Evolutionary conservation across 805 yeast genomes (phyloP).

Genomic region (Saccharomycopsis sp.): DNA sequence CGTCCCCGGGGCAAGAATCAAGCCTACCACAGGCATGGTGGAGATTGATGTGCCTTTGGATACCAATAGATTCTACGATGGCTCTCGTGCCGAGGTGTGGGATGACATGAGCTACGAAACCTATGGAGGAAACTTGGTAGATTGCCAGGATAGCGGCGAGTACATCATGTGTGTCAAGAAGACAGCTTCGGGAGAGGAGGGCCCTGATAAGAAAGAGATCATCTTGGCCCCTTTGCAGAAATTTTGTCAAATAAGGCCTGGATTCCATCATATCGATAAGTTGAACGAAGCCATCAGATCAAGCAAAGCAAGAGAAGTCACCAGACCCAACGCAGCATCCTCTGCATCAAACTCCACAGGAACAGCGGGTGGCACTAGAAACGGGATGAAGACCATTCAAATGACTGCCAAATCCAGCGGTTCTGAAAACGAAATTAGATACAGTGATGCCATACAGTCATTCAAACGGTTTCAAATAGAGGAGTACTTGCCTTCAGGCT

Average conservation of each 20-base stretch:
- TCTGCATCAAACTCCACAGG: not conserved
- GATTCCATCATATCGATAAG: slow-evolving; percentile 70
- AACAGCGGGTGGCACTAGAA: too few species aligned
- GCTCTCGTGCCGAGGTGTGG: slow-evolving; percentile 56
- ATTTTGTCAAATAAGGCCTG: slow-evolving; percentile 73
- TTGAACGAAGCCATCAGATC: slow-evolving; percentile 37
- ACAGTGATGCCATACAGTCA: slow-evolving; percentile 64
- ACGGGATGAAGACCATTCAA: slow-evolving; percentile 54
- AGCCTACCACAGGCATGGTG: slow-evolving; percentile 51
- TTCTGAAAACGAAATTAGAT: slow-evolving; percentile 48
- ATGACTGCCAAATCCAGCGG: slow-evolving; percentile 61
- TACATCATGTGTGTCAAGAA: slow-evolving; percentile 31
- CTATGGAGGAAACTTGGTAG: slow-evolving; percentile 59
- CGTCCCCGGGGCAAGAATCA: slow-evolving; percentile 41
- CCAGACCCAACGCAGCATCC: slow-evolving; percentile 17
- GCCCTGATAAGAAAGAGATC: slow-evolving; percentile 37
- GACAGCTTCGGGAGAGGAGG: too few species aligned
- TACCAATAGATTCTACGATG: slow-evolving; percentile 59
- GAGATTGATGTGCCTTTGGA: slow-evolving; percentile 74
- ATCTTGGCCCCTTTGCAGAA: slow-evolving; percentile 58
- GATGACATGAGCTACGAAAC: slow-evolving; percentile 46
- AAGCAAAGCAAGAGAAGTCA: slow-evolving; percentile 29
- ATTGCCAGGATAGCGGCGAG: slow-evolving; percentile 38
- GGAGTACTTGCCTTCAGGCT: slow-evolving; percentile 32
- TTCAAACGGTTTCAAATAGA: slow-evolving; percentile 59